Base-by-base conservation (phyloP, 2,329 filamentous ascomycete species). In the Talaromyces sp. region DNA sequence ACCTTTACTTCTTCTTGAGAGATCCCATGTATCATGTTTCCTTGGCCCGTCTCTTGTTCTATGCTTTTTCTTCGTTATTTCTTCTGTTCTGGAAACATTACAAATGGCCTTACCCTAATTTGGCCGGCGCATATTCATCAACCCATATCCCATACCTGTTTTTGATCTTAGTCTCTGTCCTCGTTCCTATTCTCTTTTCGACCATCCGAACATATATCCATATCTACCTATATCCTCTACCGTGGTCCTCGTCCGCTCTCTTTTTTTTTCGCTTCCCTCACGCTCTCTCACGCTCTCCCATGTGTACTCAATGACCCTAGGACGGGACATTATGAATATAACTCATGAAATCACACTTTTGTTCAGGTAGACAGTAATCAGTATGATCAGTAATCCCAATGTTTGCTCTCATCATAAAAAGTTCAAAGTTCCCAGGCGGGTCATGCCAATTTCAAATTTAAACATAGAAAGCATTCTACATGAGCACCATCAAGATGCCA, bases 1-100 rank as follows among this genome's bases (percentile, higher is more conserved):
- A 58, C 51, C 52, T 54, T 56, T 33, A 47, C 50, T 35, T 36
- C 50, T 50, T 24, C 22, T 47, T 55, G 48, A 44, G 45, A 50
- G 55, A 55, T 56, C 60, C 62, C 55, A 58, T 64, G 61, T 63
- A 64, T 61, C 61, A 64, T 63, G 61, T 64, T 48, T 64, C 59
- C 47, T 64, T 60, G 58, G 55, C 53, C 56, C 48, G 32, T 45
- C 44, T 44, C 52, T 44, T 39, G 45, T 10, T 50, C 37, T 49
- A 19, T 44, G 19, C 36, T 47, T 42, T 30, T 43, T 35, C 40
- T 53, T 19, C 47, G 36, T 14, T 48, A 49, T 47, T 48, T 37
- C 39, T 48, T 46, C 54, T 51, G 41, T 52, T 47, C 49, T 50
- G 57, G 60, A 64, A 62, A 61, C 59, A 46, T 40, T 49, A 61